Evolutionary conservation across 2,329 filamentous ascomycete genomes (phyloP).

Genomic region (Fusarium euwallaceae): DNA sequence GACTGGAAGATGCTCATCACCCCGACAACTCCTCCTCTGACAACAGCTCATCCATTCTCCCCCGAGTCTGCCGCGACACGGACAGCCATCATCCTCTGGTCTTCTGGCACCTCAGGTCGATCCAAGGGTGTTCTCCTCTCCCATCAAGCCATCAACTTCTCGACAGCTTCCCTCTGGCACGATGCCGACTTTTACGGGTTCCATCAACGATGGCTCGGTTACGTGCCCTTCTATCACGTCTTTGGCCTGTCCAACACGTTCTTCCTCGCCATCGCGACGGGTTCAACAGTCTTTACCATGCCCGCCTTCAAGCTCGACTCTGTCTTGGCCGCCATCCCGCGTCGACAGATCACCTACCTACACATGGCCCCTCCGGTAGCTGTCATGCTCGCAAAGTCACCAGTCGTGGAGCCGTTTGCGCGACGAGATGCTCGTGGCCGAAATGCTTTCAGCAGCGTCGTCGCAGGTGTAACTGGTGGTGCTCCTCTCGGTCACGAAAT

Average conservation of each 20-base stretch:
- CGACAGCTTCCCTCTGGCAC: slow-evolving; percentile 63
- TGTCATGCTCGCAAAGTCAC: slow-evolving; percentile 77
- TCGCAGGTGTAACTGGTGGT: slow-evolving; percentile 69
- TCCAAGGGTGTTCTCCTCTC: slow-evolving; percentile 82
- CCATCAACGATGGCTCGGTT: slow-evolving; percentile 66
- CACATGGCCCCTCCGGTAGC: slow-evolving; percentile 78
- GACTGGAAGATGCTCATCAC: slow-evolving; percentile 75
- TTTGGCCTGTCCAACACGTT: slow-evolving; percentile 70
- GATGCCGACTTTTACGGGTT: slow-evolving; percentile 61
- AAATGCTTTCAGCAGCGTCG: slow-evolving; percentile 71
- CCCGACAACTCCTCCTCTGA: slow-evolving; percentile 61
- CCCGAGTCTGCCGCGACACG: slow-evolving; percentile 62
- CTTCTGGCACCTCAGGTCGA: slow-evolving; percentile 76
- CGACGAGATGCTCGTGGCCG: slow-evolving; percentile 55
- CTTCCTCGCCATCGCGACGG: slow-evolving; percentile 66
- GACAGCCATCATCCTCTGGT: slow-evolving; percentile 63
- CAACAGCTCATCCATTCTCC: slow-evolving; percentile 55
- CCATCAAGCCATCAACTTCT: slow-evolving; percentile 74
- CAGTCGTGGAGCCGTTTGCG: slow-evolving; percentile 72
- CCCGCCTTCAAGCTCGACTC: slow-evolving; percentile 75
- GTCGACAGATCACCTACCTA: slow-evolving; percentile 74
- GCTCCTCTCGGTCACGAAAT: slow-evolving; percentile 72
- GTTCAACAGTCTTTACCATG: slow-evolving; percentile 77
- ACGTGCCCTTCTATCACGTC: slow-evolving; percentile 79
- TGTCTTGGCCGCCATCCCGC: slow-evolving; percentile 72